A percentile compares a stretch with the other conserved stretches of the same genome.
These are phyloP conservation scores for Xylariaceae sp. DNA, from an alignment of 2,329 filamentous ascomycete species.

Conservation along the genomic window DNA sequence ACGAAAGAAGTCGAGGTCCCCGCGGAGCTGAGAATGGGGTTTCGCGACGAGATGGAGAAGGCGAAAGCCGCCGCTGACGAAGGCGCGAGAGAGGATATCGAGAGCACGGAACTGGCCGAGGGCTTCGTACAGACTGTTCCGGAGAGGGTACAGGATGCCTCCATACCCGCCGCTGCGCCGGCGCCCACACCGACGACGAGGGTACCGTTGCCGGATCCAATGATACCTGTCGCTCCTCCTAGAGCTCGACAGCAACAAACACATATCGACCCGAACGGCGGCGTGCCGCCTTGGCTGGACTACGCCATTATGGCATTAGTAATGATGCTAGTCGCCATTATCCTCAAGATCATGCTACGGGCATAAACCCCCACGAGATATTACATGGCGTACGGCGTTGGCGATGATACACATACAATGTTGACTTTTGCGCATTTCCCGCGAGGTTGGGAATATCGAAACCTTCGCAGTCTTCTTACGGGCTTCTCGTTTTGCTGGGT, in stretches of 20 bases:
- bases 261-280: constrained; percentile 39
- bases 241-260: constrained; percentile 19
- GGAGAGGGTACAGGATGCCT: constrained; percentile 20
- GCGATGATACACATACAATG: no score
- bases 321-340: constrained; percentile 64
- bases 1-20: constrained; percentile 47
- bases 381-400: constrained; percentile 12
- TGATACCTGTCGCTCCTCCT: constrained; percentile 24
- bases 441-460: no score
- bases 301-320: constrained; percentile 71
- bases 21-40: constrained; percentile 60
- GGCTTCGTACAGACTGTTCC: constrained; percentile 53
- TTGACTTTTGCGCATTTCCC: no score
- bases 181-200: constrained; percentile 31
- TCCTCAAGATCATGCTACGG: constrained; percentile 52
- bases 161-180: constrained; percentile 23
- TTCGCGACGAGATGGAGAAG: constrained; percentile 64
- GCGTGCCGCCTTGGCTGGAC: constrained; percentile 72
- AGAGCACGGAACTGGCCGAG: constrained; percentile 51
- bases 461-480: no score
- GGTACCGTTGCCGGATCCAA: constrained; percentile 27
- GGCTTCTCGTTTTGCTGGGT: no score
- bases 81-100: constrained; percentile 34
- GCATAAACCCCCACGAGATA: background rate
- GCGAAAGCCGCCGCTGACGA: constrained; percentile 27